Conservation (phyloP, 306 rosid genomes). For the Vicia sativa region DNA sequence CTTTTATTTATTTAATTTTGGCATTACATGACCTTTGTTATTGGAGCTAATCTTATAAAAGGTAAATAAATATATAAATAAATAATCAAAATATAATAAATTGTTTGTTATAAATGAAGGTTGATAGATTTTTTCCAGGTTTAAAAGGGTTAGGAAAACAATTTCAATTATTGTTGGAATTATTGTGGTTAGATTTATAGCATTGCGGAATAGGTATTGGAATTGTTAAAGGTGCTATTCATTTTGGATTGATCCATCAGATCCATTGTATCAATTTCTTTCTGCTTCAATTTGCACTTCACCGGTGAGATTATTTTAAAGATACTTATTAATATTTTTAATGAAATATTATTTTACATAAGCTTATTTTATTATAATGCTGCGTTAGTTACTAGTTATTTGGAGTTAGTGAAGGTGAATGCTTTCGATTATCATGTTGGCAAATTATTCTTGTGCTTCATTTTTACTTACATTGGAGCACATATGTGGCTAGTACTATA, state of each 20-base stretch:
- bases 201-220: constrained; percentile 42
- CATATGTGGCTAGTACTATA: too few species aligned
- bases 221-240: constrained; percentile 42
- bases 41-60: constrained; percentile 52
- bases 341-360: not conserved
- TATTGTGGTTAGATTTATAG: constrained; percentile 39
- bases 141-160: constrained; percentile 33
- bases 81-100: not conserved
- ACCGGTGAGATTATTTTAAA: constrained; percentile 41
- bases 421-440: too few species aligned
- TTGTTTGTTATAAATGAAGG: not conserved
- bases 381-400: constrained; percentile 30
- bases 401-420: too few species aligned
- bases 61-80: constrained; percentile 33
- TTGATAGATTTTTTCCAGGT: constrained; percentile 37
- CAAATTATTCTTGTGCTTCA: too few species aligned
- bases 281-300: constrained; percentile 46
- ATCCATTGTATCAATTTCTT: constrained; percentile 48
- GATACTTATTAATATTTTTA: not conserved
- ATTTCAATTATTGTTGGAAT: too few species aligned
- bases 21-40: constrained; percentile 49
- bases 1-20: not conserved
- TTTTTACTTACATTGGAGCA: too few species aligned
- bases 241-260: constrained; percentile 42
- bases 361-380: not conserved